Conservation (phyloP, 805 yeast genomes). For the Priceomyces fermenticarens region DNA sequence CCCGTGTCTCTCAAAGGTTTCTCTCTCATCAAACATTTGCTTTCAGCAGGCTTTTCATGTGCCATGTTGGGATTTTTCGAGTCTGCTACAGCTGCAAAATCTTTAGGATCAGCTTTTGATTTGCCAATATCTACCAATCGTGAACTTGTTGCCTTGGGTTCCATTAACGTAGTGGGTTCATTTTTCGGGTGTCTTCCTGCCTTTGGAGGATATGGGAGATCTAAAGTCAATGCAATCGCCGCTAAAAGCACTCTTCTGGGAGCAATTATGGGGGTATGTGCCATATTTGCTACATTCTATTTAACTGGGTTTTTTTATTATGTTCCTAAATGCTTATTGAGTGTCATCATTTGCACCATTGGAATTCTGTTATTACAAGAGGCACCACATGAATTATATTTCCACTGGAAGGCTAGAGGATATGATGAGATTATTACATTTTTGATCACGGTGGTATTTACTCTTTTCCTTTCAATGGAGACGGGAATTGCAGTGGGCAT, state of each 20-base stretch:
- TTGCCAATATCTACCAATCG: constrained; percentile 79
- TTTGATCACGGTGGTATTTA: constrained; percentile 36
- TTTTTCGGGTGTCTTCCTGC: constrained; percentile 77
- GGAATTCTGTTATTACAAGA: constrained; percentile 69
- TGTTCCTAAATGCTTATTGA: constrained; percentile 75
- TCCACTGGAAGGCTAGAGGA: constrained; percentile 72
- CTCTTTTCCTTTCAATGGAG: constrained; percentile 64
- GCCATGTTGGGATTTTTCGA: constrained; percentile 91
- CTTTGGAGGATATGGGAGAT: constrained; percentile 95
- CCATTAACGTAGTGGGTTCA: constrained; percentile 63
- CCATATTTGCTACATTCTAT: constrained; percentile 61
- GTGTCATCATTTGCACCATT: constrained; percentile 76
- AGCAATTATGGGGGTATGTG: constrained; percentile 71
- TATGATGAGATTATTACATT: constrained; percentile 65
- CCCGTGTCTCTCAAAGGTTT: constrained; percentile 56
- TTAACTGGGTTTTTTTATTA: constrained; percentile 63
- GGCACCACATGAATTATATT: constrained; percentile 72
- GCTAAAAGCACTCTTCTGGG: constrained; percentile 87
- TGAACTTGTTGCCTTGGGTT: constrained; percentile 87
- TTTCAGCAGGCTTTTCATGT: constrained; percentile 67
- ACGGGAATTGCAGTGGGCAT: constrained; percentile 89
- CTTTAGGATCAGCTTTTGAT: constrained; percentile 73
- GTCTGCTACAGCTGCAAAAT: constrained; percentile 87
- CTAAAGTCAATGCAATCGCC: constrained; percentile 80
- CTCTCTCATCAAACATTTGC: constrained; percentile 53